These are phyloP conservation scores for Tuber umbilicatum DNA, from an alignment of 495 filamentous ascomycete genomes.

Conservation along the genomic window DNA sequence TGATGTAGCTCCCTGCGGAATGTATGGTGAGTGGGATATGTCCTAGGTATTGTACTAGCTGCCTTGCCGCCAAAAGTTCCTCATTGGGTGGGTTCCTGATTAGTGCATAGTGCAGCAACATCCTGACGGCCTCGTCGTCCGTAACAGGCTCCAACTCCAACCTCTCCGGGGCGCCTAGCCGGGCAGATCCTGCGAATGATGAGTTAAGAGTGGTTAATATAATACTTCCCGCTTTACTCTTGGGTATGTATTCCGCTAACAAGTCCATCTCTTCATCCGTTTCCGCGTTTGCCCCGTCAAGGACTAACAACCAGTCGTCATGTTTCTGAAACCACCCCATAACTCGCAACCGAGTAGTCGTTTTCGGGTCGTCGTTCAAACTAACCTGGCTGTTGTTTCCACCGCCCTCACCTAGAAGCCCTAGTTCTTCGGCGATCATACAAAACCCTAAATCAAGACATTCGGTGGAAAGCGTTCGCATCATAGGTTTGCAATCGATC, in stretches of 20 bases:
- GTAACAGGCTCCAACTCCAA: slow-evolving; percentile 49
- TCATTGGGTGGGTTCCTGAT: slow-evolving; percentile 51
- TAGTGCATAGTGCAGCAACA: slow-evolving; percentile 53
- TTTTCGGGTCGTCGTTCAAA: slow-evolving; percentile 20
- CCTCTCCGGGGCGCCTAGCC: slow-evolving; percentile 47
- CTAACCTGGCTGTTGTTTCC: background rate
- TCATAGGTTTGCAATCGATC: slow-evolving; percentile 61
- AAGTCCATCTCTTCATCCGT: slow-evolving; percentile 52
- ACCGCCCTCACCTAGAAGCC: slow-evolving; percentile 42
- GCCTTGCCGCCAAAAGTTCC: slow-evolving; percentile 56
- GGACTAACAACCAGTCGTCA: slow-evolving; percentile 67
- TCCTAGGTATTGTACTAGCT: slow-evolving; percentile 64
- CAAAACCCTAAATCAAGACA: slow-evolving; percentile 60
- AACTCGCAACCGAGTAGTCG: slow-evolving; percentile 24
- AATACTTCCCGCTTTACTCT: slow-evolving; percentile 60
- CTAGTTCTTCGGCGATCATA: slow-evolving; percentile 64
- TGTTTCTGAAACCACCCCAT: slow-evolving; percentile 63
- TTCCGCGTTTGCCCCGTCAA: slow-evolving; percentile 68
- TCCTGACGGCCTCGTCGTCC: slow-evolving; percentile 54
- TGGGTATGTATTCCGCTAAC: slow-evolving; percentile 62
- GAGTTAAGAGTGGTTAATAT: slow-evolving; percentile 77
- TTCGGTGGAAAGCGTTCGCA: slow-evolving; percentile 45
- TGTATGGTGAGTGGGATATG: slow-evolving; percentile 72
- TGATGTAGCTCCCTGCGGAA: slow-evolving; percentile 67
- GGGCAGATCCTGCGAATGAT: slow-evolving; percentile 59